Conservation (phyloP, 805 yeast species). For the Wickerhamiella vanderwaltii region DNA sequence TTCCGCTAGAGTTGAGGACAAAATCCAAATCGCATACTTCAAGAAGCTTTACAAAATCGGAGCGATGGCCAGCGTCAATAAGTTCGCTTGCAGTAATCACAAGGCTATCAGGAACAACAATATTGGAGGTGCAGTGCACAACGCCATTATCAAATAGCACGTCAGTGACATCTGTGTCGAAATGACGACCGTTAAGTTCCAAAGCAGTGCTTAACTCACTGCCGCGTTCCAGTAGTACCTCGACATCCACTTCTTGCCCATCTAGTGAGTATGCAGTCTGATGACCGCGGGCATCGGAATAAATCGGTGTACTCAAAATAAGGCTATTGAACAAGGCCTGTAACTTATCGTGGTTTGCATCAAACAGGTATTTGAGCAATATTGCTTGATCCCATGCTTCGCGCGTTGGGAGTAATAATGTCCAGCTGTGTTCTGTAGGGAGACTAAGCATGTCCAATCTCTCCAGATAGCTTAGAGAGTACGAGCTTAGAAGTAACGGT, state of each 20-base stretch:
- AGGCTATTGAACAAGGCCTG: constrained; percentile 42
- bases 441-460: constrained; percentile 41
- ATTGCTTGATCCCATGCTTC: constrained; percentile 57
- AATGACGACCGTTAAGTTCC: not conserved
- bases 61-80: constrained; percentile 41
- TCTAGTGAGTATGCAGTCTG: constrained; percentile 23
- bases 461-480: constrained; percentile 46
- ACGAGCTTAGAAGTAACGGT: constrained; percentile 50
- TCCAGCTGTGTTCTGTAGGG: constrained; percentile 48
- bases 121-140: constrained; percentile 50
- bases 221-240: not conserved
- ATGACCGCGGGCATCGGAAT: constrained; percentile 42
- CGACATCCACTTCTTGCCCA: constrained; percentile 15
- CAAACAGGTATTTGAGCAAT: constrained; percentile 47
- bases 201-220: not conserved
- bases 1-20: constrained; percentile 31
- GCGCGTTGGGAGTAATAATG: constrained; percentile 68
- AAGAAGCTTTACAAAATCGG: constrained; percentile 37
- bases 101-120: constrained; percentile 47
- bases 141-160: constrained; percentile 76
- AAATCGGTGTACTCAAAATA: constrained; percentile 51
- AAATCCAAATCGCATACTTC: constrained; percentile 18
- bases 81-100: constrained; percentile 44
- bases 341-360: constrained; percentile 40
- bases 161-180: constrained; percentile 35